Conservation (phyloP, 768 basidiomycete species). For the Chiua virens region DNA sequence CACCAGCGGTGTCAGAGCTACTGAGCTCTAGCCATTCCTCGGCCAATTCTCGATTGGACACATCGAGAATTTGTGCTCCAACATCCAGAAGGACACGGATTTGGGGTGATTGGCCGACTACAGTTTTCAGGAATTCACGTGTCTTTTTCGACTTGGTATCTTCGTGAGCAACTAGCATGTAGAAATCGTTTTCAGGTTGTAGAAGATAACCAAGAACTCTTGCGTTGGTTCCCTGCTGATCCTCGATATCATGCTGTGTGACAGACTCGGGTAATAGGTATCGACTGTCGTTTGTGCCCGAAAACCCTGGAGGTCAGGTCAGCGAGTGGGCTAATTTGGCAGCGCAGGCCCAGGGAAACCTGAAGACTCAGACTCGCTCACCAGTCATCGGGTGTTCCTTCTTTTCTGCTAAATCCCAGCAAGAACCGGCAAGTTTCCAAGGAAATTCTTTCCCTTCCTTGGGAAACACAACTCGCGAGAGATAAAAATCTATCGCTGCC, state of each 20-base stretch:
- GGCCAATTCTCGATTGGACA: conserved; percentile 41
- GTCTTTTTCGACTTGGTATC: conserved; percentile 9
- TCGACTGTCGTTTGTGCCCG: conserved; percentile 36
- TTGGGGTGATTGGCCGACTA: conserved; percentile 32
- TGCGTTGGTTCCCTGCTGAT: conserved; percentile 42
- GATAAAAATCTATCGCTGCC: conserved; percentile 41
- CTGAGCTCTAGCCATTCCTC: conserved; percentile 36
- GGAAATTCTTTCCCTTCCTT: conserved; percentile 32
- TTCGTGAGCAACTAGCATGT: background rate
- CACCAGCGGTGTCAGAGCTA: conserved; percentile 10
- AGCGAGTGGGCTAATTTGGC: conserved; percentile 6
- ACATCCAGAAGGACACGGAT: conserved; percentile 50
- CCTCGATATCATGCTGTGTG: conserved; percentile 19
- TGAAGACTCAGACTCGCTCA: background rate
- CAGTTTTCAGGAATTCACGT: conserved; percentile 24
- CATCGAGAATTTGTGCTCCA: conserved; percentile 53
- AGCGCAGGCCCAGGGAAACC: background rate
- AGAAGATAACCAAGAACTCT: conserved; percentile 30
- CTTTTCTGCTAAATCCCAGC: conserved; percentile 6
- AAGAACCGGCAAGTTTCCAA: conserved; percentile 15
- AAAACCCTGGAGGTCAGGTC: conserved; percentile 27
- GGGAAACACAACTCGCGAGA: conserved; percentile 49
- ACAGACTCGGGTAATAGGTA: conserved; percentile 36
- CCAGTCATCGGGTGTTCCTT: background rate
- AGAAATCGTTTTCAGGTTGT: conserved; percentile 15